Conservation (phyloP, 805 yeast genomes). For the Yarrowia sp. region DNA sequence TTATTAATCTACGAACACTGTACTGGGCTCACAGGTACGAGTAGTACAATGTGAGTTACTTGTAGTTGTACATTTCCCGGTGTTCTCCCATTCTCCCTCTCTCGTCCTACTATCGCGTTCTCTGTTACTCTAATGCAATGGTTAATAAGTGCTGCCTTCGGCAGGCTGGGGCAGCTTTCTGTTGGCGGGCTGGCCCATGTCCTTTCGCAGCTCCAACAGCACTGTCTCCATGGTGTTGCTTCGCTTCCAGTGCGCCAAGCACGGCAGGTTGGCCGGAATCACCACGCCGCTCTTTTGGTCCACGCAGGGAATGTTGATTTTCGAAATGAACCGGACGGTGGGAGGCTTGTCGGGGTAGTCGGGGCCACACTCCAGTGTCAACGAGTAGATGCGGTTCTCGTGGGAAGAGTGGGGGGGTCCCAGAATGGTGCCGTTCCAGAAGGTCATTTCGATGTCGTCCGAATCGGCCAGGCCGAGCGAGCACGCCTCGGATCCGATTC, state of each 20-base stretch:
- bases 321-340: constrained; percentile 75
- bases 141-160: constrained; percentile 75
- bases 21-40: too few relatives aligned
- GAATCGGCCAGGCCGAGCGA: constrained; percentile 91
- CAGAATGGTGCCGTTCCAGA: constrained; percentile 97
- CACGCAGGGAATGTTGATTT: constrained; percentile 93
- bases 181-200: constrained; percentile 84
- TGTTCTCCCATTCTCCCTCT: too few relatives aligned
- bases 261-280: constrained; percentile 62
- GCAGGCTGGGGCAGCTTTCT: constrained; percentile 89
- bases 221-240: constrained; percentile 93
- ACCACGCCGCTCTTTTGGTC: constrained; percentile 65
- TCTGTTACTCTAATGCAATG: constrained; percentile 30
- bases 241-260: constrained; percentile 84
- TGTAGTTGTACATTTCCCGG: too few relatives aligned
- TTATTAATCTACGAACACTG: background rate
- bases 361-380: constrained; percentile 81
- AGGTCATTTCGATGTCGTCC: constrained; percentile 90
- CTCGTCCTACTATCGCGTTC: background rate
- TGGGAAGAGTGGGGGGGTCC: constrained; percentile 95
- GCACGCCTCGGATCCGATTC: constrained; percentile 94
- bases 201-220: constrained; percentile 81
- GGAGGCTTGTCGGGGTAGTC: constrained; percentile 93
- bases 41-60: too few relatives aligned
- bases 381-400: constrained; percentile 90